These are phyloP conservation scores for Apiospora arundinis DNA, from an alignment of 2,329 filamentous ascomycete species.

Conservation along the genomic window DNA sequence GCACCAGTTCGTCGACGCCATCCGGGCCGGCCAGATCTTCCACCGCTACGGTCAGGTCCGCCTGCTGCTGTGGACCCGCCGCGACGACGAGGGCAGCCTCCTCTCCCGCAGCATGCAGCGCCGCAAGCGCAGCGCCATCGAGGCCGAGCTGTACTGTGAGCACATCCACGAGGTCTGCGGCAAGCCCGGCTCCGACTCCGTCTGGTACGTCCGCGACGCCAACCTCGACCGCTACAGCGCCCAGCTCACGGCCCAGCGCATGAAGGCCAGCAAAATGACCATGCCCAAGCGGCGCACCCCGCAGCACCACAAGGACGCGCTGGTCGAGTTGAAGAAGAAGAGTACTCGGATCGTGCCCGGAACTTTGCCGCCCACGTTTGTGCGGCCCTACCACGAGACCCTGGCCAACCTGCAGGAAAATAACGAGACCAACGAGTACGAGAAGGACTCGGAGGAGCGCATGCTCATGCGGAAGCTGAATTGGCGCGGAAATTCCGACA, in stretches of 20 bases:
- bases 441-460: slow-evolving; percentile 29
- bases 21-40: slow-evolving; percentile 65
- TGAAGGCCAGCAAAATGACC: slow-evolving; percentile 49
- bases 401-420: slow-evolving; percentile 34
- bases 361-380: slow-evolving; percentile 20
- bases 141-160: slow-evolving; percentile 66
- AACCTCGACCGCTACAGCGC: slow-evolving; percentile 55
- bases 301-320: slow-evolving; percentile 41
- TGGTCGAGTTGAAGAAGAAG: slow-evolving; percentile 47
- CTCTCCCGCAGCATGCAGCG: slow-evolving; percentile 65
- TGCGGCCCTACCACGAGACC: slow-evolving; percentile 36
- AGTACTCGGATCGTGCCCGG: slow-evolving; percentile 31
- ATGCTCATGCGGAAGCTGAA: slow-evolving; percentile 26
- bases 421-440: slow-evolving; percentile 28
- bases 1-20: slow-evolving; percentile 65
- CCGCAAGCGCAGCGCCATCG: slow-evolving; percentile 63
- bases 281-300: slow-evolving; percentile 55
- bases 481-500: slow-evolving; percentile 32
- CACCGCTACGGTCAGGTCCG: slow-evolving; percentile 81
- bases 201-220: slow-evolving; percentile 49
- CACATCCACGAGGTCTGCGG: slow-evolving; percentile 65
- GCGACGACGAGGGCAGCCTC: slow-evolving; percentile 62
- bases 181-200: slow-evolving; percentile 36
- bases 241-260: slow-evolving; percentile 48
- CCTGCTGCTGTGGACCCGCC: slow-evolving; percentile 75